These are phyloP conservation scores for Boletus vermiculosoides DNA, from an alignment of 768 basidiomycete species.

Conservation along the genomic window DNA sequence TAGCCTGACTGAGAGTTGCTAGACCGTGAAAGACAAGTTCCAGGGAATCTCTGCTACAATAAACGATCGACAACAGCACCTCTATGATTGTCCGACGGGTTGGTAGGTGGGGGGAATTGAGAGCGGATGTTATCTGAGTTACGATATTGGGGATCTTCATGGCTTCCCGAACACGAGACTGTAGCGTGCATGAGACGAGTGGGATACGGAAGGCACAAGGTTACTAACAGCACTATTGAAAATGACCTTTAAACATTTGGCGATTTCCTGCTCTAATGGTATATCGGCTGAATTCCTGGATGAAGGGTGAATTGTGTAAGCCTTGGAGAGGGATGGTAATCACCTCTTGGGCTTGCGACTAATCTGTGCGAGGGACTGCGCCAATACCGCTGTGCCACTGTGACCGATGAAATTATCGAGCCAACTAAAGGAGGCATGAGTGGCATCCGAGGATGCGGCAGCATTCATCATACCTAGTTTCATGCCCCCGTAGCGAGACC, in stretches of 20 bases:
- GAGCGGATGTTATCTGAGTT: conserved; percentile 74
- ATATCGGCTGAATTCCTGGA: conserved; percentile 49
- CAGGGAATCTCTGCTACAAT: conserved; percentile 61
- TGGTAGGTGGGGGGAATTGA: conserved; percentile 77
- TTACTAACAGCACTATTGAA: conserved; percentile 61
- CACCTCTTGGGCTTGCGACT: conserved; percentile 73
- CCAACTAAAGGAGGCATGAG: conserved; percentile 56
- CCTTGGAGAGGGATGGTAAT: conserved; percentile 6
- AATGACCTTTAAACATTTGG: conserved; percentile 83
- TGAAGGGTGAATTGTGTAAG: conserved; percentile 3
- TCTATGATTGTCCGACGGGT: conserved; percentile 80
- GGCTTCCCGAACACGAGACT: conserved; percentile 72
- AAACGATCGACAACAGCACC: conserved; percentile 69
- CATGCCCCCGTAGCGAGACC: conserved; percentile 77
- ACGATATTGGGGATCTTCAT: conserved; percentile 71
- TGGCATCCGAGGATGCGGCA: not conserved
- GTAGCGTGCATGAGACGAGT: conserved; percentile 11
- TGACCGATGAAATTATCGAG: conserved; percentile 70
- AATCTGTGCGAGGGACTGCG: conserved; percentile 71
- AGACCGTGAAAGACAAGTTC: conserved; percentile 73
- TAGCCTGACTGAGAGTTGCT: conserved; percentile 66
- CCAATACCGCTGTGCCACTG: conserved; percentile 83
- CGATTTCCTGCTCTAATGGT: conserved; percentile 79
- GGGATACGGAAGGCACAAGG: not conserved
- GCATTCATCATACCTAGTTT: conserved; percentile 58